These are phyloP conservation scores for Zygoascus sp. DNA, from an alignment of 1,139 yeast species.

Conservation along the genomic window DNA sequence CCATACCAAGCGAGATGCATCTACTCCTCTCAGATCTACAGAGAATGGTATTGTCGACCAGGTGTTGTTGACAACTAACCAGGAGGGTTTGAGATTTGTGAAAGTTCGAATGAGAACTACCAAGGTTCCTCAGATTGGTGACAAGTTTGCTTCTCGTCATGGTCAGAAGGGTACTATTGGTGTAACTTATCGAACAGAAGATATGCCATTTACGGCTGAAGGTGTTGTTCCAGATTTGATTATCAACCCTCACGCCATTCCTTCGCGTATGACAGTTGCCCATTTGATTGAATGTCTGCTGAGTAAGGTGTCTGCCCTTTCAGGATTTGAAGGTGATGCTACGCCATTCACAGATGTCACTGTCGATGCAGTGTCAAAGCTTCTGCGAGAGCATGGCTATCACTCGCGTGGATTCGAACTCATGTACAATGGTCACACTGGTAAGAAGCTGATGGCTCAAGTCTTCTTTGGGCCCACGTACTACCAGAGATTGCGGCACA, in stretches of 20 bases:
- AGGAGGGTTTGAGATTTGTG: conserved; percentile 95
- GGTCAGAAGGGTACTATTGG: conserved; percentile 99
- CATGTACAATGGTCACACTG: conserved; percentile 98
- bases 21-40: conserved; percentile 93
- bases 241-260: conserved; percentile 98
- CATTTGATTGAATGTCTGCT: conserved; percentile 97
- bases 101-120: conserved; percentile 99
- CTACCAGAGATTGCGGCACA: conserved; percentile 96
- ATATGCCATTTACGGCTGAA: conserved; percentile 96
- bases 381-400: conserved; percentile 91
- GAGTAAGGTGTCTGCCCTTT: conserved; percentile 88
- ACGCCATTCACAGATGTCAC: conserved; percentile 98
- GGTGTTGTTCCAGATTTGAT: conserved; percentile 97
- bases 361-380: conserved; percentile 89
- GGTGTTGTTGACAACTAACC: conserved; percentile 92
- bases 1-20: conserved; percentile 97
- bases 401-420: conserved; percentile 98
- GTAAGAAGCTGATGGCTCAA: conserved; percentile 95
- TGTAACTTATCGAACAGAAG: conserved; percentile 97
- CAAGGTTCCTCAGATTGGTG: conserved; percentile 97
- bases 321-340: conserved; percentile 98
- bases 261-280: conserved; percentile 99
- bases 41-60: conserved; percentile 99
- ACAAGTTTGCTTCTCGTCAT: conserved; percentile 97
- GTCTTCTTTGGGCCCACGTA: conserved; percentile 98